phyloP scores from a whole-genome alignment of 192 early-diverging fungal species.

The Backusella parvicylindrica region DNA sequence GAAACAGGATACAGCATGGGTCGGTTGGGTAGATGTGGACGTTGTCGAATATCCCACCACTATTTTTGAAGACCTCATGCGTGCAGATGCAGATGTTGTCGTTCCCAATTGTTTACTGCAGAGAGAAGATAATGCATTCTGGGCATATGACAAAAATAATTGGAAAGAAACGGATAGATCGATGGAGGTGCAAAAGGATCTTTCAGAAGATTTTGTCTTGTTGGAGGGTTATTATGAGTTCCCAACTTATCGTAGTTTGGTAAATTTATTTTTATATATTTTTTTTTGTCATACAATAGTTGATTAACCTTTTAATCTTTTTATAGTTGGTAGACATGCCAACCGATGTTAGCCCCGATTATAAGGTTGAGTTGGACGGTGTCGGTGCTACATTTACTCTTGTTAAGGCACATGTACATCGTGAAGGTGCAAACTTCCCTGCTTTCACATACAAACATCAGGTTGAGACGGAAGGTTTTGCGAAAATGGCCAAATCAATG shows the following conservation, averaged over 20 bases:
- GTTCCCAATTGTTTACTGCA: slow-evolving; percentile 52
- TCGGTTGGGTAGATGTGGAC: slow-evolving; percentile 60
- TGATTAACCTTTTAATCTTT: not conserved
- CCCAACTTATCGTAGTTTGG: slow-evolving; percentile 23
- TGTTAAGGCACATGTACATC: slow-evolving; percentile 52
- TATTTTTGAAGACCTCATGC: slow-evolving; percentile 52
- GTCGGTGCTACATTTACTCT: slow-evolving; percentile 59
- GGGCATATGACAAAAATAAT: slow-evolving; percentile 56
- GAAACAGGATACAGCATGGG: slow-evolving; percentile 46
- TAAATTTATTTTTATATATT: slow-evolving; percentile 1
- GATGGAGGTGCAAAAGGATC: slow-evolving; percentile 32
- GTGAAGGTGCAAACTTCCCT: slow-evolving; percentile 59
- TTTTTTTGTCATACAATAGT: not conserved
- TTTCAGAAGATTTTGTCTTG: slow-evolving; percentile 24
- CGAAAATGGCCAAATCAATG: slow-evolving; percentile 55
- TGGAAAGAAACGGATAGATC: slow-evolving; percentile 54
- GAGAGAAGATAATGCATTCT: slow-evolving; percentile 24
- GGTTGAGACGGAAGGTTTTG: slow-evolving; percentile 62
- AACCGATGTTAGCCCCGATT: slow-evolving; percentile 16
- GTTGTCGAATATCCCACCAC: slow-evolving; percentile 52
- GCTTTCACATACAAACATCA: slow-evolving; percentile 55
- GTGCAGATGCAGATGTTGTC: slow-evolving; percentile 51
- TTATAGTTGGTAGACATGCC: slow-evolving; percentile 30
- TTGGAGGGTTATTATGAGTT: slow-evolving; percentile 35
- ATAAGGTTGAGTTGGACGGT: slow-evolving; percentile 53